Evolutionary conservation across 108 stramenopile species (phyloP), one percentile per base, ranked within the genome.

Genomic region (Cyclotella baltica): DNA sequence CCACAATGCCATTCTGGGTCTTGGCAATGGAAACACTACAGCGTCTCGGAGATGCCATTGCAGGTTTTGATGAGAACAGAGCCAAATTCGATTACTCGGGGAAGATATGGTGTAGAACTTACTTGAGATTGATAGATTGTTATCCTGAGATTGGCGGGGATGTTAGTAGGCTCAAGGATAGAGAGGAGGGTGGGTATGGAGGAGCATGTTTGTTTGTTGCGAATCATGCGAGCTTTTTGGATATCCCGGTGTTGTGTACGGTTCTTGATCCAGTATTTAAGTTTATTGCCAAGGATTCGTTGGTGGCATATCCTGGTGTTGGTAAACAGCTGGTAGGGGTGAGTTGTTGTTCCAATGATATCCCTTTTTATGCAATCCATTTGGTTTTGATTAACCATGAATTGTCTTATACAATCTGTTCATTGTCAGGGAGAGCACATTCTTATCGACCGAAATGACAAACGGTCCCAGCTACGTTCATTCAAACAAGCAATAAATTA

Each of bases 231-330:
- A 78, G 72, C 9, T 94, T 89, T 88, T 67, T 94, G 65, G 93
- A 94, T 57, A 94, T 94, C 63, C 87, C 93, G 11, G 85, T 92
- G 25, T 67, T 94, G 10, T 94, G 93, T 61, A 88, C 87, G 4
- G 88, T 87, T 0, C 52, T 94, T 35, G 87, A 92, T 70, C 90
- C 88, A 1, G 89, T 90, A 15, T 94, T 94, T 69, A 94, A 94
- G 75, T 94, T 94, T 55, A 92, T 94, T 70, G 88, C 93, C 59
- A 94, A 94, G 64, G 93, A 85, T 73, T 87, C 87, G 31, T 67
- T 94, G 51, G 50, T 36, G 48, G 85, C 83, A 19, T 84, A 92
- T 35, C 93, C 93, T 1, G 90, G 90, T 20, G 90, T 94, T 58
- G 93, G 93, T 9, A 75, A 78, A 28, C 93, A 94, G 70, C 68